phyloP scores from a whole-genome alignment of 2,329 filamentous ascomycete genomes.

The Diaporthe vaccinii region DNA sequence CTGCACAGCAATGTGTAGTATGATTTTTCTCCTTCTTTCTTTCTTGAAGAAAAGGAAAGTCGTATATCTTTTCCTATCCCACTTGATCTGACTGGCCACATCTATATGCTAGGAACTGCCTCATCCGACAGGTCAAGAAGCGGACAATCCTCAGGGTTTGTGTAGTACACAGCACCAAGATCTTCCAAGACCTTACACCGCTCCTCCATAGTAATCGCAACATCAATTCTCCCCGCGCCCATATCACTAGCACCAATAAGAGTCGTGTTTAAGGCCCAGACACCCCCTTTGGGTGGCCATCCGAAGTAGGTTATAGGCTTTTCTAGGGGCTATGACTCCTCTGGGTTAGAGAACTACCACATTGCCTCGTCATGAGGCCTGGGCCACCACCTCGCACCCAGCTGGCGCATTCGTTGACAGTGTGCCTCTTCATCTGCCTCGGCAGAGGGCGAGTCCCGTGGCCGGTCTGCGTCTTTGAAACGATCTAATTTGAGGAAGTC shows the following conservation, averaged over 20 bases:
- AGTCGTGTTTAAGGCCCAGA: background rate
- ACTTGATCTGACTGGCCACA: no score
- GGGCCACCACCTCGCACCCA: background rate
- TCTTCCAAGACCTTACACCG: background rate
- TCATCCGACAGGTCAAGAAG: background rate
- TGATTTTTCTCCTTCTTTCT: no score
- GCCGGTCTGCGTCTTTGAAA: background rate
- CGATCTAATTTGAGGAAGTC: background rate
- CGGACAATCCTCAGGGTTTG: background rate
- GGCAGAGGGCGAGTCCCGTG: background rate
- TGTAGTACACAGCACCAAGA: background rate
- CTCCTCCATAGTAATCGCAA: background rate
- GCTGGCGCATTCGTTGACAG: background rate
- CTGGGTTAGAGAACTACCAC: background rate
- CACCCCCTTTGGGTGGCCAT: background rate
- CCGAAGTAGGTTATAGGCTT: background rate
- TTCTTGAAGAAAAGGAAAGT: no score
- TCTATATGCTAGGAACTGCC: no score
- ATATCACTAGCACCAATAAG: background rate
- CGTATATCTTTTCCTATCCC: no score
- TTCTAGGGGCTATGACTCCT: background rate
- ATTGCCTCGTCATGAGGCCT: background rate
- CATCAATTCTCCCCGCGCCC: background rate
- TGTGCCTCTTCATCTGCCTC: background rate
- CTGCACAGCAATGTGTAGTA: no score